Evolutionary conservation across 2,329 filamentous ascomycete genomes (phyloP).

Genomic region (Nemania abortiva): DNA sequence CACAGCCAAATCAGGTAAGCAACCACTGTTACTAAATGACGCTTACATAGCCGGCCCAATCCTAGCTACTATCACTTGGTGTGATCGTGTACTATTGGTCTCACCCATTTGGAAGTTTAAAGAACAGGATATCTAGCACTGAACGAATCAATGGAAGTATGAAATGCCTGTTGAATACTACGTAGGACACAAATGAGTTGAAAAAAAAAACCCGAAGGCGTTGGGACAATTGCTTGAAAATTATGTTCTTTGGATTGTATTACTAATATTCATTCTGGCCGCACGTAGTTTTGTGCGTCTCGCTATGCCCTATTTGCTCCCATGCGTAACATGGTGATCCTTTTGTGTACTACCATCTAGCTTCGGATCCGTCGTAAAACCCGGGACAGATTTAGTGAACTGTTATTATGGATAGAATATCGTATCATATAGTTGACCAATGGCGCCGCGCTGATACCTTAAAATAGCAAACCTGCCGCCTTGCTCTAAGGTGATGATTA

Average conservation of each 20-base stretch:
- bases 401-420: slow-evolving; percentile 30
- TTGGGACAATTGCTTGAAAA: slow-evolving; percentile 9
- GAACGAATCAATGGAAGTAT: too few species aligned
- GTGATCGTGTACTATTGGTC: neutral
- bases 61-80: neutral
- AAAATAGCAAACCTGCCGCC: slow-evolving; percentile 36
- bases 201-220: neutral
- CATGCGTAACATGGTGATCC: neutral
- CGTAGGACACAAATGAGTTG: too few species aligned
- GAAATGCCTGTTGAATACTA: too few species aligned
- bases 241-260: slow-evolving; percentile 19
- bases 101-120: too few species aligned
- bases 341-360: slow-evolving; percentile 13
- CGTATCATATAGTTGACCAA: slow-evolving; percentile 35
- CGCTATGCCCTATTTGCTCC: slow-evolving; percentile 8
- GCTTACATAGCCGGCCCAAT: neutral
- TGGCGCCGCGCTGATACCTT: slow-evolving; percentile 39
- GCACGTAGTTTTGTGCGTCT: neutral
- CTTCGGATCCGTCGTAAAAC: neutral
- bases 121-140: too few species aligned
- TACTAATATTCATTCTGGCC: slow-evolving; percentile 31
- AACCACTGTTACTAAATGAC: too few species aligned
- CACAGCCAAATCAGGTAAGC: too few species aligned
- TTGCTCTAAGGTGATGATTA: slow-evolving; percentile 39
- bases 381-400: neutral